Percentiles rank a stretch among this genome's conserved stretches.
Conservation (phyloP, 306 rosid genomes). For the Prunus mira region DNA sequence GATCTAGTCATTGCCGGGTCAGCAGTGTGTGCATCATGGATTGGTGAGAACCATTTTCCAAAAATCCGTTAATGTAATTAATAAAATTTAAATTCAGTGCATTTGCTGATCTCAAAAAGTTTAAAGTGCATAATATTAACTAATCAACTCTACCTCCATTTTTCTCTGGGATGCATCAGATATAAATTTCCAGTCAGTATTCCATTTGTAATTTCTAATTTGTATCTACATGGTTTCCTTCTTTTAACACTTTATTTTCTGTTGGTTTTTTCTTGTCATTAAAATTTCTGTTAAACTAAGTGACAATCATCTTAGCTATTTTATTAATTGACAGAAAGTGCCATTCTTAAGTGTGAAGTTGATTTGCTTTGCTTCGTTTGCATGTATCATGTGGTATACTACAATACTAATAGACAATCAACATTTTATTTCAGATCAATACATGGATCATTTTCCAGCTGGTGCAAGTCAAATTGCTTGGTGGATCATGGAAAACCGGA, state of each 20-base stretch:
- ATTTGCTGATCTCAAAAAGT: background rate
- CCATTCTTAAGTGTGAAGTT: background rate
- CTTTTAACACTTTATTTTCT: background rate
- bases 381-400: background rate
- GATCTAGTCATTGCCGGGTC: slow-evolving; percentile 91
- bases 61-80: background rate
- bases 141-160: background rate
- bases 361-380: slow-evolving; percentile 9
- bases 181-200: background rate
- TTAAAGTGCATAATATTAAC: background rate
- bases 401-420: background rate
- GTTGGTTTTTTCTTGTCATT: background rate
- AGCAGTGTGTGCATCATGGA: slow-evolving; percentile 92
- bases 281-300: background rate
- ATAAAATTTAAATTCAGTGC: slow-evolving; percentile 7
- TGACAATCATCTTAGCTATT: background rate
- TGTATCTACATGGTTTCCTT: background rate
- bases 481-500: slow-evolving; percentile 96
- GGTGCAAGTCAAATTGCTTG: slow-evolving; percentile 84
- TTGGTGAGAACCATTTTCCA: slow-evolving; percentile 53
- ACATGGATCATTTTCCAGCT: slow-evolving; percentile 69
- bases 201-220: background rate
- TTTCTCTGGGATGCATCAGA: background rate
- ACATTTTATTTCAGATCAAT: slow-evolving; percentile 53
- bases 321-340: background rate